Base-by-base conservation (phyloP, 1,284 basidiomycete species). In the Coniferiporia sulphurascens region DNA sequence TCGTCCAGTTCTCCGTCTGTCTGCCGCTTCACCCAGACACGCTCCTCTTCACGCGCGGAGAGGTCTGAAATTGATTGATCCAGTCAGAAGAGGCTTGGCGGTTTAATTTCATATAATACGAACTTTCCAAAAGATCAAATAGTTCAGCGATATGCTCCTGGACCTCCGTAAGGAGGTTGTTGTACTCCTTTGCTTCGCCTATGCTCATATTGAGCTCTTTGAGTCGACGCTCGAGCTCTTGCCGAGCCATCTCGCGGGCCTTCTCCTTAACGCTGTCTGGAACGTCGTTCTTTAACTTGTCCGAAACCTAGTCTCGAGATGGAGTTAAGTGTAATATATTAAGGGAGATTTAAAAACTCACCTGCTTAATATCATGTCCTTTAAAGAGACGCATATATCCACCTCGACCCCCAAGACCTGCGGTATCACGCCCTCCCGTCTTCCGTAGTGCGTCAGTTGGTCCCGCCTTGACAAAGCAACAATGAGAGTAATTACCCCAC, bases 1-100 rank as follows among this genome's bases (percentile, higher is more conserved):
- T 86, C 84, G 61, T 87, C 85, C 3, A 87, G 73, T 65, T 87
- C 85, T 27, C 85, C 85, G 65, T 86, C 85, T 0, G 81, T 85
- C 68, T 85, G 84, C 3, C 84, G 78, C 67, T 85, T 87, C 17
- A 86, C 73, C 84, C 84, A 87, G 2, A 86, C 78, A 7, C 84
- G 78, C 64, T 86, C 84, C 65, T 86, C 84, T 64, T 86, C 84
- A 60, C 81, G 84, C 0, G 84, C 83, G 9, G 83, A 76, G 19
- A 87, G 76, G 66, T 86, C 84, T 19, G 46, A 17, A n/a, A 7
- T 43, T 55, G 22, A 48, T 27, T 3, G 12, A 54, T 49, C 22
- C 21, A 48, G 17, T 21, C 22, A 27, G 4, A 32, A 48, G 10
- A 4, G 1, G 60, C 48, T 57, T 9, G 34, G 6, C 21, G 41